A percentile compares a stretch with the other conserved stretches of the same genome.
These are phyloP conservation scores for Fusarium fracticaudum DNA, from an alignment of 2,329 filamentous ascomycete species.

Conservation along the genomic window DNA sequence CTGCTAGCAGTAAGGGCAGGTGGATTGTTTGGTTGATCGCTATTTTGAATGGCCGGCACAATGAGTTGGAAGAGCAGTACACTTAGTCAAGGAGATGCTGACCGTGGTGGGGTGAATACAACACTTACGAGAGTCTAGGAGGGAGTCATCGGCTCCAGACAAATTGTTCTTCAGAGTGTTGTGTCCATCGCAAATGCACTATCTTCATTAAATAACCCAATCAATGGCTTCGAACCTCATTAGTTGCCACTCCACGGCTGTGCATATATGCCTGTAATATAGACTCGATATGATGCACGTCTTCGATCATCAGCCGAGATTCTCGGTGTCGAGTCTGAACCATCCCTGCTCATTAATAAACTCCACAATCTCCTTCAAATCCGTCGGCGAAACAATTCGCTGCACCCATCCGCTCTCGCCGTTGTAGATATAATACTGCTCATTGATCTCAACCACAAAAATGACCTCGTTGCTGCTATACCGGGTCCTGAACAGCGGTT, in stretches of 20 bases:
- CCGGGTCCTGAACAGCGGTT: background rate
- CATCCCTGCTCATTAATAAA: background rate
- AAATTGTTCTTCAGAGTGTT: background rate
- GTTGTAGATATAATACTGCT: background rate
- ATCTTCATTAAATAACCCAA: accelerated
- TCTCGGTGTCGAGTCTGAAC: background rate
- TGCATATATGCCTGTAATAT: background rate
- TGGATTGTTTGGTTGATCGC: accelerated
- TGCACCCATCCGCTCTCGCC: background rate
- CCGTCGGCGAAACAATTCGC: background rate
- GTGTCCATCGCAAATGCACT: accelerated
- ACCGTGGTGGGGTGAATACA: too few species aligned
- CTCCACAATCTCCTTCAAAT: background rate
- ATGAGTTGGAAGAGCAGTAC: background rate
- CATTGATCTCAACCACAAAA: background rate
- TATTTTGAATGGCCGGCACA: too few species aligned
- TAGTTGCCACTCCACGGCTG: accelerated
- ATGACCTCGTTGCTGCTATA: background rate
- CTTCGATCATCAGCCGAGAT: background rate
- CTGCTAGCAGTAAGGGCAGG: background rate
- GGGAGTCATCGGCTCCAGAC: background rate
- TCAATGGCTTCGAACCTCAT: accelerated
- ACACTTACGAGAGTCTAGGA: too few species aligned
- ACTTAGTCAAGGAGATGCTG: too few species aligned
- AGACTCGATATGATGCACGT: background rate